Percentiles rank a stretch among this genome's conserved stretches.
phyloP scores from a whole-genome alignment of 192 early-diverging fungal species.

The Rhizoclosmatium globosum region DNA sequence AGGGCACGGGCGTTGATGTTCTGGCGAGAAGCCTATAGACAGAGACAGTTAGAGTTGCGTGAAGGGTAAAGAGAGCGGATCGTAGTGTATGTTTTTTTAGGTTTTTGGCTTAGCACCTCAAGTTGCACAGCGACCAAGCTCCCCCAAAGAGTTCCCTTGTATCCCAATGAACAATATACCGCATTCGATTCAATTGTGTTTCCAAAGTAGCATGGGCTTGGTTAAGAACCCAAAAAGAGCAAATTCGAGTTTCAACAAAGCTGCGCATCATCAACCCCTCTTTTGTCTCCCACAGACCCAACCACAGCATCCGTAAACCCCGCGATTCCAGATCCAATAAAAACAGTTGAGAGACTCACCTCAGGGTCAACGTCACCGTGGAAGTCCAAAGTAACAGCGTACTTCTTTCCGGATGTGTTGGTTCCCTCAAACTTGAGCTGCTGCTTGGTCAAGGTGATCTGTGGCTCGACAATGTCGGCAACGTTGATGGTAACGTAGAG shows the following conservation, averaged over 20 bases:
- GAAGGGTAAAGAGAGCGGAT: not conserved
- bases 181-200: too few species aligned
- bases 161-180: not conserved
- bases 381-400: slow-evolving; percentile 80
- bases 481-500: slow-evolving; percentile 87
- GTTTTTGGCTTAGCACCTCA: not conserved
- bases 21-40: slow-evolving; percentile 67
- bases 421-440: slow-evolving; percentile 72
- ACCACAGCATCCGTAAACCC: too few species aligned
- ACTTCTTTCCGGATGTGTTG: slow-evolving; percentile 67
- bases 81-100: not conserved
- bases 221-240: not conserved
- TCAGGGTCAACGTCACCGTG: slow-evolving; percentile 75
- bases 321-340: not conserved
- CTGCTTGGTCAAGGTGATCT: slow-evolving; percentile 60
- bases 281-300: too few species aligned
- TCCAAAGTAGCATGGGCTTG: not conserved
- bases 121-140: too few species aligned
- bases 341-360: slow-evolving; percentile 47
- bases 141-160: not conserved
- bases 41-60: not conserved
- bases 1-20: slow-evolving; percentile 72
- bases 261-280: not conserved
- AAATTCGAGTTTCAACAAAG: too few species aligned
- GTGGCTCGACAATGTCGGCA: slow-evolving; percentile 66